These are phyloP conservation scores for Sporothrix euskadiensis DNA, from an alignment of 2,329 filamentous ascomycete genomes.

Conservation along the genomic window DNA sequence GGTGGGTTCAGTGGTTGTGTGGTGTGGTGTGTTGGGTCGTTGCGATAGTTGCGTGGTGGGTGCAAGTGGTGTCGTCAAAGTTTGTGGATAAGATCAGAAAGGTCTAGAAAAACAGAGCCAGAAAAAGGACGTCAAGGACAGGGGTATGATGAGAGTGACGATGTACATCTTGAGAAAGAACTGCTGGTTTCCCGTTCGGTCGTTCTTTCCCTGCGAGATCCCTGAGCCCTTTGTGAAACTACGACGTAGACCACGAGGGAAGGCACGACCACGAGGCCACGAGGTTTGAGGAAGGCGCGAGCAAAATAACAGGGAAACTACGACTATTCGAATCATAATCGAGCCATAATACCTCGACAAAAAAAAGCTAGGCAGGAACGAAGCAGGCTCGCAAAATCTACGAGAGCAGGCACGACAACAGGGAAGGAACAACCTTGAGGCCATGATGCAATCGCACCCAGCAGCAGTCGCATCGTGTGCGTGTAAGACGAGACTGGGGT, in stretches of 20 bases:
- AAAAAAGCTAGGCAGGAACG: neutral
- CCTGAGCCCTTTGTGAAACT: neutral
- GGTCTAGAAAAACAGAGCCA: neutral
- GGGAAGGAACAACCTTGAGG: conserved; percentile 9
- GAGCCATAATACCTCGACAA: neutral
- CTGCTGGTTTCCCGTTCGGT: neutral
- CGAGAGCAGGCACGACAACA: neutral
- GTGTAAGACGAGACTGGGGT: conserved; percentile 1
- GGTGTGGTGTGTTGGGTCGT: conserved; percentile 10
- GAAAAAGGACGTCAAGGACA: neutral
- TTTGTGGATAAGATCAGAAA: neutral
- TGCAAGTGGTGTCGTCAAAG: conserved; percentile 9
- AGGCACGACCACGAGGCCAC: conserved; percentile 5
- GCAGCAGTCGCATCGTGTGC: neutral
- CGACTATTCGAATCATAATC: neutral
- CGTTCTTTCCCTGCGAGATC: neutral
- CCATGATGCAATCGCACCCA: conserved; percentile 8
- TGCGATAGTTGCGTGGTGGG: neutral
- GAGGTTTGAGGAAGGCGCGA: neutral
- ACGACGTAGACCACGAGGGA: neutral
- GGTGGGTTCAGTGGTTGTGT: neutral
- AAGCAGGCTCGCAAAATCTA: neutral
- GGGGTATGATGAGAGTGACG: conserved; percentile 7
- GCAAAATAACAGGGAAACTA: neutral
- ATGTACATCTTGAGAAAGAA: neutral